phyloP scores from a whole-genome alignment of 1,139 yeast genomes.

The Starmera stellimalicola region DNA sequence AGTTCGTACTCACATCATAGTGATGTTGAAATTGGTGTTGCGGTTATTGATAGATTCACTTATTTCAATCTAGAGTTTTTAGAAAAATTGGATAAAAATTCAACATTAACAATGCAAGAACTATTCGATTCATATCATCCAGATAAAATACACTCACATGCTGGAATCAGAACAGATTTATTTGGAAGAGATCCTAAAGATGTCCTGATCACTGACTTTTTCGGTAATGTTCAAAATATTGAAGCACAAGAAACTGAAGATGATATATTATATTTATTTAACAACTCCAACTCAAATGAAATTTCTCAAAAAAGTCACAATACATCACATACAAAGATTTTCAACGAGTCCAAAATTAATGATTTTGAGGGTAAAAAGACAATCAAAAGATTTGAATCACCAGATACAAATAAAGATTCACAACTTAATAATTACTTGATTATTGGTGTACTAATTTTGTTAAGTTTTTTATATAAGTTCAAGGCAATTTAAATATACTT shows the following conservation, averaged over 20 bases:
- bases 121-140: constrained; percentile 77
- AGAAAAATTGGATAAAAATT: constrained; percentile 69
- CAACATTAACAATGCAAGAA: constrained; percentile 69
- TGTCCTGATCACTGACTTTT: constrained; percentile 83
- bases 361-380: constrained; percentile 11
- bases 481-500: background rate
- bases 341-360: constrained; percentile 11
- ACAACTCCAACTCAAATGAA: constrained; percentile 6
- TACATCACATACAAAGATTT: constrained; percentile 2
- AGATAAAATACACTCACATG: constrained; percentile 81
- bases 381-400: background rate
- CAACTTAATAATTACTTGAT: background rate
- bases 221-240: constrained; percentile 86
- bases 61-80: constrained; percentile 84
- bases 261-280: constrained; percentile 15
- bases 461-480: background rate
- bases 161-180: constrained; percentile 81
- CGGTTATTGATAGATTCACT: constrained; percentile 93
- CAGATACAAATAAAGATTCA: background rate
- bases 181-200: constrained; percentile 59
- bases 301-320: constrained; percentile 1
- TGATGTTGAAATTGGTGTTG: constrained; percentile 93
- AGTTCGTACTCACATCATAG: constrained; percentile 94
- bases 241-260: constrained; percentile 40
- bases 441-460: background rate